Evolutionary conservation across 2,329 filamentous ascomycete species (phyloP), one percentile per base, ranked within the genome.

Genomic region (Xylaria sp.): DNA sequence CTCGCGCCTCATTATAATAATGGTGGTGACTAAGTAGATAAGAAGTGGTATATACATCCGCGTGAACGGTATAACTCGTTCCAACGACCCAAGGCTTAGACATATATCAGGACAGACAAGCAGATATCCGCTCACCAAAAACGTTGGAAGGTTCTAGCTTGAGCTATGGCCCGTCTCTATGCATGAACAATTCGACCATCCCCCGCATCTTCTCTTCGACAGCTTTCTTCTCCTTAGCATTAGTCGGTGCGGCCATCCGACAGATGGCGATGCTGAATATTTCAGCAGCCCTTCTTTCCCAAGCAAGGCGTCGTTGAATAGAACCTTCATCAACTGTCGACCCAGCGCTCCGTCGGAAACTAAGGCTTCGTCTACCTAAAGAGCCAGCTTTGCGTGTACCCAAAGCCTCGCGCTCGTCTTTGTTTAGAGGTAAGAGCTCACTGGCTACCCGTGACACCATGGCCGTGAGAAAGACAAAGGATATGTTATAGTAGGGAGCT

Each of bases 401-500:
- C 69, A 84, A 57, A 47, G 76, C 69, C 68, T 84, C 75, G 57
- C 80, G 60, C 59, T 83, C 81, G 0, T 78, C 76, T 21, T 79
- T 80, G 13, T 74, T 80, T 1, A 85, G 72, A 27, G 74, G 85
- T 48, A 76, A 78, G 5, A 89, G 78, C 63, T 89, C 87, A 0
- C 81, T 78, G 1, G 84, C 81, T 1, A 88, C 81, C 3, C 84
- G 83, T 1, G 84, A 81, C 0, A 98, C 84, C 80, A 94, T 94
- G 9, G 92, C 90, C 0, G 91, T 93, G 18, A 98, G 82, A 72
- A 98, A 94, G 1, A 97, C 92, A 76, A 98, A 97, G 0, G 92
- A 92, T 64, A 97, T 94, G 77, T 93, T 96, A 80, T 97, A 92
- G 59, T 91, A 91, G 0, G 93, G 92, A 0, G 88, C 86, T 1